Evolutionary conservation across 768 basidiomycete species (phyloP).

Genomic region (Tricholoma hemisulphureum): DNA sequence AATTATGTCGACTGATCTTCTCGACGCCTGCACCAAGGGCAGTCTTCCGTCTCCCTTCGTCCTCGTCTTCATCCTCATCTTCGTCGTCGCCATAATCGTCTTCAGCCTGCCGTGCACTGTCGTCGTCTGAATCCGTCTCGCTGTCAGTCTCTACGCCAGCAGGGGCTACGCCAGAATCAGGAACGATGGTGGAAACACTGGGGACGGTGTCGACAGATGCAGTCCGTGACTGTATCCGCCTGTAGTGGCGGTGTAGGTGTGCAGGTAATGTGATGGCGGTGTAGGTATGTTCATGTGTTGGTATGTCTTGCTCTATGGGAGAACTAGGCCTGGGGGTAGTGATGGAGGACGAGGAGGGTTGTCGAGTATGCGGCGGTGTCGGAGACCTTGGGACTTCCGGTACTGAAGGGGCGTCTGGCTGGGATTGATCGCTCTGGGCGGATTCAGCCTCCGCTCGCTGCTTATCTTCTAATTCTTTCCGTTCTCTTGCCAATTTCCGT

Average conservation of each 20-base stretch:
- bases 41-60: conserved; percentile 5
- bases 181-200: neutral
- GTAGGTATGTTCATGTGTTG: conserved; percentile 12
- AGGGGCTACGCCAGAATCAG: neutral
- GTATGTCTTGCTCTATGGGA: neutral
- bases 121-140: conserved; percentile 12
- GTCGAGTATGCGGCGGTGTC: neutral
- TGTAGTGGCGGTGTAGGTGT: conserved; percentile 11
- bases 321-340: neutral
- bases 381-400: neutral
- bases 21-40: conserved; percentile 20
- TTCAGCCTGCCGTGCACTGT: conserved; percentile 2
- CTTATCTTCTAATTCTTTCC: conserved; percentile 45
- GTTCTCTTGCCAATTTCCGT: conserved; percentile 58
- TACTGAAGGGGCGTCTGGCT: neutral
- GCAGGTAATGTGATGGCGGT: conserved; percentile 14
- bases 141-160: neutral
- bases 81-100: conserved; percentile 16
- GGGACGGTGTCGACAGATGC: conserved; percentile 1
- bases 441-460: conserved; percentile 36
- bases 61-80: conserved; percentile 15
- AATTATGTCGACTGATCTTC: conserved; percentile 24
- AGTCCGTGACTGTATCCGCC: conserved; percentile 6
- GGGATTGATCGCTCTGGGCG: conserved; percentile 17
- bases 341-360: neutral